These are phyloP conservation scores for Citrullus amarus DNA, from an alignment of 306 rosid species.

Conservation along the genomic window DNA sequence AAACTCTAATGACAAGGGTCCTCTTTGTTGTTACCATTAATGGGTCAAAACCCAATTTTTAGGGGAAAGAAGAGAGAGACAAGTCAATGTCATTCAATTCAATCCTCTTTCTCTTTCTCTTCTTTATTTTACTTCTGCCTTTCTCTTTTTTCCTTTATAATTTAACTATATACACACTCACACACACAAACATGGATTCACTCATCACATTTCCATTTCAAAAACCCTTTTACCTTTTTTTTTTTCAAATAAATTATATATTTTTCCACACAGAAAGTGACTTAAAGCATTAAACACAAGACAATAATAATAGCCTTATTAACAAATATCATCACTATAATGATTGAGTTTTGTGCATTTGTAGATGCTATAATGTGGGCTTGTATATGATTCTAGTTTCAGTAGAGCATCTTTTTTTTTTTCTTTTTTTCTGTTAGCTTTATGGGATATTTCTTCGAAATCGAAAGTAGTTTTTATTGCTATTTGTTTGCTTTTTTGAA, in stretches of 20 bases:
- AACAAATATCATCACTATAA: conserved; percentile 4
- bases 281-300: background rate
- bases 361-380: background rate
- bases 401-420: background rate
- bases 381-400: background rate
- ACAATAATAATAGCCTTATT: background rate
- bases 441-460: background rate
- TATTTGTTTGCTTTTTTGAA: background rate
- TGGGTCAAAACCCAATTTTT: conserved; percentile 33
- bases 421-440: background rate
- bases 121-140: background rate
- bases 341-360: background rate
- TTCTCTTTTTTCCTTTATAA: background rate
- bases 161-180: background rate
- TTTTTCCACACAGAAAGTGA: background rate
- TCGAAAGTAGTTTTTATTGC: background rate
- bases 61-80: conserved; percentile 19
- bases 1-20: conserved; percentile 22
- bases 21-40: conserved; percentile 24
- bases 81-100: background rate
- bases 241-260: no score
- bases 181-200: background rate
- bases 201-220: background rate
- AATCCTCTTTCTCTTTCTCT: background rate
- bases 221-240: no score